phyloP scores from a whole-genome alignment of 2,329 filamentous ascomycete species.

The Albifimbria verrucaria region DNA sequence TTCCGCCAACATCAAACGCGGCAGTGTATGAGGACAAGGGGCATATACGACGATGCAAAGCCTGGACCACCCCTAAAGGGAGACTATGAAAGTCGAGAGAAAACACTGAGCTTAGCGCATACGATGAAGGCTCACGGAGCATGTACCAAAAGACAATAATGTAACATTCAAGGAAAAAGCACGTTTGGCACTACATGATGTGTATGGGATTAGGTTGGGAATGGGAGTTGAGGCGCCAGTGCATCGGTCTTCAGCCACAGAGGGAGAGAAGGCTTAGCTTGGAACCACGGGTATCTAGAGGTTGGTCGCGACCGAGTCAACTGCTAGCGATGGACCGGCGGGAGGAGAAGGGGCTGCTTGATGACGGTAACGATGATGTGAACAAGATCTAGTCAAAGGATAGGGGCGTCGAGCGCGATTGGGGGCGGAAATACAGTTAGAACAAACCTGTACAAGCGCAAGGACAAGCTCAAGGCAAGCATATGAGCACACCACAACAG shows the following conservation, averaged over 20 bases:
- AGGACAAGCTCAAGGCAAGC: too few species aligned
- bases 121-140: background rate
- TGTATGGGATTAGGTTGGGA: background rate
- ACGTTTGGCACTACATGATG: background rate
- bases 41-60: too few species aligned
- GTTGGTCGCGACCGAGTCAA: too few species aligned
- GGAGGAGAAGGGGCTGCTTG: background rate
- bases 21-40: constrained; percentile 1
- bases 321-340: background rate
- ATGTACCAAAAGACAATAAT: background rate
- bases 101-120: background rate
- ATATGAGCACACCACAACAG: too few species aligned
- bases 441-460: too few species aligned
- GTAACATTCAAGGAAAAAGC: background rate
- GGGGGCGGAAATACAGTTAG: too few species aligned
- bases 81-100: background rate
- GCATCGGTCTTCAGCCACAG: background rate
- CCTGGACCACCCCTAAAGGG: background rate
- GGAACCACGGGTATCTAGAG: background rate
- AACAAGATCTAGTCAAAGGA: background rate
- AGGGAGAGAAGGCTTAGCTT: background rate
- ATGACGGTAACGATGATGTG: background rate
- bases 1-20: constrained; percentile 4
- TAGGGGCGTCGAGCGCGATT: background rate
- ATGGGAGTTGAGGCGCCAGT: background rate